Conservation (phyloP, 768 basidiomycete species). For the Dendrothele bispora region DNA sequence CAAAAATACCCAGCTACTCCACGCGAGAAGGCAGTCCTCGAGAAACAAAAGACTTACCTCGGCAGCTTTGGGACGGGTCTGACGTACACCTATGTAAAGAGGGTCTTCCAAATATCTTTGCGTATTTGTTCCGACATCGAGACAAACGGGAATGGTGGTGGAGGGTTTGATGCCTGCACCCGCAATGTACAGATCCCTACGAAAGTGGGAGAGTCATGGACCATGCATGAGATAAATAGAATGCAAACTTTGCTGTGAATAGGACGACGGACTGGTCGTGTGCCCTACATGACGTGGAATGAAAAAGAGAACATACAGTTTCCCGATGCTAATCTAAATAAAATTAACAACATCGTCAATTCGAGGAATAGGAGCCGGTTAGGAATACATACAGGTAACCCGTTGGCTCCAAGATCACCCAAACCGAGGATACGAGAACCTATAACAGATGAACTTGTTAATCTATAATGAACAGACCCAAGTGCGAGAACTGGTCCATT, state of each 20-base stretch:
- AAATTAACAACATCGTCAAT: background rate
- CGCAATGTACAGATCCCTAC: conserved; percentile 66
- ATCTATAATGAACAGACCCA: conserved; percentile 4
- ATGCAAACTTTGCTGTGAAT: too few species aligned
- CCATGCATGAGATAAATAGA: conserved; percentile 1
- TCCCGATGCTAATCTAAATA: conserved; percentile 61
- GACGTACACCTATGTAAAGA: conserved; percentile 71
- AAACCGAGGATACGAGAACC: conserved; percentile 80
- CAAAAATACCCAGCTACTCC: too few species aligned
- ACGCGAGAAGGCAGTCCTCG: too few species aligned
- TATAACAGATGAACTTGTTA: conserved; percentile 12
- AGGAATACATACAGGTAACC: conserved; percentile 31
- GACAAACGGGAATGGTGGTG: conserved; percentile 62
- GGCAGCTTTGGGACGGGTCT: conserved; percentile 42
- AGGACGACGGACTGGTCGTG: too few species aligned
- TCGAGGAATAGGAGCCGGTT: background rate
- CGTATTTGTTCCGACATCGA: conserved; percentile 80
- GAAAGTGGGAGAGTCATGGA: background rate
- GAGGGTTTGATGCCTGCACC: conserved; percentile 63
- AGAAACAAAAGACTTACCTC: conserved; percentile 40
- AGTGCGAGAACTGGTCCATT: conserved; percentile 22
- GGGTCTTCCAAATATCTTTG: conserved; percentile 66
- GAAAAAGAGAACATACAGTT: conserved; percentile 46
- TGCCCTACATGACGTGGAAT: too few species aligned
- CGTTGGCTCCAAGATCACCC: conserved; percentile 76